Evolutionary conservation across 805 yeast genomes (phyloP), one percentile per base, ranked within the genome.

Genomic region (Yarrowia divulgata): DNA sequence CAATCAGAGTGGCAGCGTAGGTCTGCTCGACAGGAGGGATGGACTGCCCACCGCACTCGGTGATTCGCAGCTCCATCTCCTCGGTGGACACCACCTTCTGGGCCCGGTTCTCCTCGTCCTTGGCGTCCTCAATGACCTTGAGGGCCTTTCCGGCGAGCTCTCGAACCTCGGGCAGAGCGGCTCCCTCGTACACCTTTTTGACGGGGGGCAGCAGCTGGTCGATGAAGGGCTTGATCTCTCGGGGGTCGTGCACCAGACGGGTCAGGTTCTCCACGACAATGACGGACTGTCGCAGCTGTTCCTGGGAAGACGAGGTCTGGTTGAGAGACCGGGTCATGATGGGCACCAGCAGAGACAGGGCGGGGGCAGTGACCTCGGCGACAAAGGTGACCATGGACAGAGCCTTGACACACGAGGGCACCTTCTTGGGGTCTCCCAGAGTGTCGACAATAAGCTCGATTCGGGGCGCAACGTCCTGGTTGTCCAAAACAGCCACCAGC

Each of bases 341-440:
- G 58, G 99, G 99, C 57, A 91, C 98, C 76, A 94, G 83, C 69
- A 94, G 81, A 9, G 98, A 86, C 74, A 94, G 83, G 4, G 97
- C 96, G 6, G 98, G 96, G 81, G 93, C 98, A 16, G 98, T 95
- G 72, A 94, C 99, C 82, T 95, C 99, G 58, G 99, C 97, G 63
- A 94, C 98, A 79, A 94, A 94, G 0, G 99, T 95, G 68, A 94
- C 98, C 49, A 96, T 90, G 2, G 97, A 90, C 72, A 94, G 85
- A 54, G 94, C 87, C 80, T 90, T 91, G 79, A 94, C 91, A 80
- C 97, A 93, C 70, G 86, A 89, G 69, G 97, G 91, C 63, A 94
- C 97, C 77, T 90, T 90, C 72, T 84, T 84, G 69, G 98, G 98
- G 77, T 94, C 90, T 58, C 96, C 93, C 79, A 95, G 84, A 64